Evolutionary conservation across 2,329 filamentous ascomycete genomes (phyloP).

Genomic region (Cercospora berteroae): DNA sequence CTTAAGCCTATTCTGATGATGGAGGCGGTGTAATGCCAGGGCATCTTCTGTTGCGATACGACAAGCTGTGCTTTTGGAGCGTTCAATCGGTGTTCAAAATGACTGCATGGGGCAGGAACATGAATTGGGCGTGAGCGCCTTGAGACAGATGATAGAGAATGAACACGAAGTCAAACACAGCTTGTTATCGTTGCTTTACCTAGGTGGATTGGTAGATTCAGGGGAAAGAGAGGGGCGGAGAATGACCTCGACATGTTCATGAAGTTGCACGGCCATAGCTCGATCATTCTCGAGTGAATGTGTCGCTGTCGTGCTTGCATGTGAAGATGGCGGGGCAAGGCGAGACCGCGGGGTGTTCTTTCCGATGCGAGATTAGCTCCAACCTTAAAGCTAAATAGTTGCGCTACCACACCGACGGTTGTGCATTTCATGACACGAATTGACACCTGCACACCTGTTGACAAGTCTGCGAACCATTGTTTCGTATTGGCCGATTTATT

Average conservation of each 20-base stretch:
- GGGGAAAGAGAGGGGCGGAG: neutral
- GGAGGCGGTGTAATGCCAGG: neutral
- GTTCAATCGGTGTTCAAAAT: conserved; percentile 13
- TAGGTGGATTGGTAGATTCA: neutral
- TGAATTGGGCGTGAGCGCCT: neutral
- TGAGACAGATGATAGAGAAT: conserved; percentile 9
- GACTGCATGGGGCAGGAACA: conserved; percentile 5
- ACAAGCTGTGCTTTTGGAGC: conserved; percentile 8
- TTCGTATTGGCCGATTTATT: neutral
- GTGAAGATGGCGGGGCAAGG: conserved; percentile 7
- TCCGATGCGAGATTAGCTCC: conserved; percentile 5
- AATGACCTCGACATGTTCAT: neutral
- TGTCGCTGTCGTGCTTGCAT: neutral
- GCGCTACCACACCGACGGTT: conserved; percentile 3
- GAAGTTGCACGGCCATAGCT: neutral
- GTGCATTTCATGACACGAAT: neutral
- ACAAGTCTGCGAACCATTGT: neutral
- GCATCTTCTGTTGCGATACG: neutral
- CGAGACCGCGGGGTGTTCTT: conserved; percentile 1
- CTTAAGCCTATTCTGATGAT: conserved; percentile 1
- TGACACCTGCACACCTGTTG: neutral
- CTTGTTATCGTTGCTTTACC: neutral
- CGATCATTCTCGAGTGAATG: neutral
- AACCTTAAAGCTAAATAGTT: conserved; percentile 3
- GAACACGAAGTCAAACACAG: neutral